Percentiles rank a stretch among this genome's conserved stretches.
These are phyloP conservation scores for Camellia japonica DNA, from an alignment of 148 eudicot genomes.

Conservation along the genomic window DNA sequence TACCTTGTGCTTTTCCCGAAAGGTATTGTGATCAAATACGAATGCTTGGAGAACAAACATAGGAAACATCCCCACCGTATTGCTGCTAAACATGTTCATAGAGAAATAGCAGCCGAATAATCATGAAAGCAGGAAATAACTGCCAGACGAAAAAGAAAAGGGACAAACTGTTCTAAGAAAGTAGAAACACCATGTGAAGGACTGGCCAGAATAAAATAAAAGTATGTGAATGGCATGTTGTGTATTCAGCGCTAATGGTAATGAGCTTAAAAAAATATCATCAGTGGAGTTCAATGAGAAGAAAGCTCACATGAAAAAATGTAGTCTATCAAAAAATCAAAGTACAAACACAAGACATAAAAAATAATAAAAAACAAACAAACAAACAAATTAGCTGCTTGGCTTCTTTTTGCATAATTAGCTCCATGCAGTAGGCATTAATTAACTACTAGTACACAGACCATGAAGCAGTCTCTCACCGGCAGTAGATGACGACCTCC, in stretches of 20 bases:
- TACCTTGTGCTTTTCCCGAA: no score
- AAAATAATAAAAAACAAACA: not conserved
- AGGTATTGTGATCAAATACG: not conserved
- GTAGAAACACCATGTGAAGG: not conserved
- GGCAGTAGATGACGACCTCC: constrained; percentile 36
- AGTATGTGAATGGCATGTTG: not conserved
- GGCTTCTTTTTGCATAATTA: not conserved
- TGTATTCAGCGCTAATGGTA: not conserved
- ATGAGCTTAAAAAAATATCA: not conserved
- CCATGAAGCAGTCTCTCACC: constrained; percentile 22
- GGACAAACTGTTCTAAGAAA: no score
- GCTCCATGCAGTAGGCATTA: not conserved
- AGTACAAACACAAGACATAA: not conserved
- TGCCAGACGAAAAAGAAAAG: no score
- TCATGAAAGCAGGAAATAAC: no score
- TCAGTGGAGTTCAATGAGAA: not conserved
- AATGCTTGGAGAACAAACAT: no score
- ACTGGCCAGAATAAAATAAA: not conserved
- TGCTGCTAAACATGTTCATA: no score
- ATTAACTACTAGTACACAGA: not conserved
- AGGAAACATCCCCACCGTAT: not conserved
- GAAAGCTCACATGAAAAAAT: not conserved
- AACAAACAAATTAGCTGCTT: not conserved
- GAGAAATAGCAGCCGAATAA: no score
- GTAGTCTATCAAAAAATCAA: not conserved